phyloP scores from a whole-genome alignment of 805 yeast species.

The Wickerhamomyces tratensis region DNA sequence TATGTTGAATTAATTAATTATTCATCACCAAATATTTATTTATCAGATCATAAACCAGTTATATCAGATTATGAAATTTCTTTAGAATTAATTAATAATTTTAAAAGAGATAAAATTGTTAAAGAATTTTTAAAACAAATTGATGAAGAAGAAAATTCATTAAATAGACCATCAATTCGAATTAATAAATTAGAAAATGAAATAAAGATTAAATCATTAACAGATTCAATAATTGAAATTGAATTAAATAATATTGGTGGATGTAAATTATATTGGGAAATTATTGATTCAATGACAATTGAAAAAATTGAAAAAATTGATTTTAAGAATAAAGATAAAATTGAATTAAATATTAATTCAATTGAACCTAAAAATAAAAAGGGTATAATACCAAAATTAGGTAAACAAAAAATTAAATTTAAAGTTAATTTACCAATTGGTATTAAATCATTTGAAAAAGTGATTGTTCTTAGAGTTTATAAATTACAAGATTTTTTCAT shows the following conservation, averaged over 20 bases:
- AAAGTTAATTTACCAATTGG: constrained; percentile 19
- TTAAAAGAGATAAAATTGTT: constrained; percentile 24
- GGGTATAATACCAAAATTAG: constrained; percentile 22
- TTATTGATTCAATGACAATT: constrained; percentile 19
- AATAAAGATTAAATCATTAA: constrained; percentile 14
- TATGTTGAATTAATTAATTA: constrained; percentile 18
- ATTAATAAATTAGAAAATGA: constrained; percentile 25
- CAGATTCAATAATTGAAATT: constrained; percentile 15
- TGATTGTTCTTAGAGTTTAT: constrained; percentile 18
- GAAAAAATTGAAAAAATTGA: constrained; percentile 12
- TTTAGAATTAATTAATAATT: constrained; percentile 27
- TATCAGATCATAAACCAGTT: constrained; percentile 54
- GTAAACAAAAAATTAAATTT: constrained; percentile 12
- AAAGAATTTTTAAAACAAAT: constrained; percentile 27
- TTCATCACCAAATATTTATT: constrained; percentile 13
- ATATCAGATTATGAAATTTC: constrained; percentile 23
- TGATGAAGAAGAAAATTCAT: constrained; percentile 33
- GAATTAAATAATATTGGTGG: constrained; percentile 26
- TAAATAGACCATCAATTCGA: constrained; percentile 28
- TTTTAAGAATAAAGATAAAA: constrained; percentile 8
- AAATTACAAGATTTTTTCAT: constrained; percentile 23
- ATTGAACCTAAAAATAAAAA: constrained; percentile 12
- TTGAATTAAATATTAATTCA: constrained; percentile 3
- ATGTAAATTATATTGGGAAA: constrained; percentile 27
- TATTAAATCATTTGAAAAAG: constrained; percentile 12